Conservation (phyloP, 169 alveolate species). For the Fabrea salina region DNA sequence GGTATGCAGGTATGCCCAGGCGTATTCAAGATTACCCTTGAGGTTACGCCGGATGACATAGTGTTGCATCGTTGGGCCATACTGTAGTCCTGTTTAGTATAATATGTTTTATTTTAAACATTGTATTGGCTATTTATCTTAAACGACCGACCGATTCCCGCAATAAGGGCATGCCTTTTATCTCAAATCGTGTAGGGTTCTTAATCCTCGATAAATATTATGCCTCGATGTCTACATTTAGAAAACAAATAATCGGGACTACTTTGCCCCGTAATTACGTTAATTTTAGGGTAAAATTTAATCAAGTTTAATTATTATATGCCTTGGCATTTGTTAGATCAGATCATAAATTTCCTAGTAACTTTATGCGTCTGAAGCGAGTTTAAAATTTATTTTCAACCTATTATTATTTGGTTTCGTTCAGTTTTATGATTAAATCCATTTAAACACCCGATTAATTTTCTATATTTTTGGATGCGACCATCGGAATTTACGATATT, state of each 20-base stretch:
- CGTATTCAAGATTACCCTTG: slow-evolving; percentile 81
- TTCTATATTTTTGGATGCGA: too few relatives aligned
- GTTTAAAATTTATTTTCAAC: background rate
- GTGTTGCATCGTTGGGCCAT: slow-evolving; percentile 33
- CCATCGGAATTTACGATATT: too few relatives aligned
- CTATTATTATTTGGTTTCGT: background rate
- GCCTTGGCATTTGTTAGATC: too few relatives aligned
- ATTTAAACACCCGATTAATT: too few relatives aligned
- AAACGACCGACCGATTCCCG: background rate
- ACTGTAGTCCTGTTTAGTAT: slow-evolving; percentile 4
- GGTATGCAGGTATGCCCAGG: slow-evolving; percentile 76
- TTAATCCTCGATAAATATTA: background rate
- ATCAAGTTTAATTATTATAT: background rate
- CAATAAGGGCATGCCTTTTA: slow-evolving; percentile 18
- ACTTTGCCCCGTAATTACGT: background rate
- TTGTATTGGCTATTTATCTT: background rate
- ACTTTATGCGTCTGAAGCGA: too few relatives aligned
- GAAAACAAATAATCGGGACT: background rate
- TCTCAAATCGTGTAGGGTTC: background rate
- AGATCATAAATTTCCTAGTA: too few relatives aligned
- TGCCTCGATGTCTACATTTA: background rate
- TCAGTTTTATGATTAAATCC: too few relatives aligned
- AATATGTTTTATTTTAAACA: background rate
- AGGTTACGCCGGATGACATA: slow-evolving; percentile 33
- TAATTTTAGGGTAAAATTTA: background rate